Percentiles rank a stretch among this genome's conserved stretches.
phyloP scores from a whole-genome alignment of 2,329 filamentous ascomycete genomes.

The Trichoderma afroharzianum region DNA sequence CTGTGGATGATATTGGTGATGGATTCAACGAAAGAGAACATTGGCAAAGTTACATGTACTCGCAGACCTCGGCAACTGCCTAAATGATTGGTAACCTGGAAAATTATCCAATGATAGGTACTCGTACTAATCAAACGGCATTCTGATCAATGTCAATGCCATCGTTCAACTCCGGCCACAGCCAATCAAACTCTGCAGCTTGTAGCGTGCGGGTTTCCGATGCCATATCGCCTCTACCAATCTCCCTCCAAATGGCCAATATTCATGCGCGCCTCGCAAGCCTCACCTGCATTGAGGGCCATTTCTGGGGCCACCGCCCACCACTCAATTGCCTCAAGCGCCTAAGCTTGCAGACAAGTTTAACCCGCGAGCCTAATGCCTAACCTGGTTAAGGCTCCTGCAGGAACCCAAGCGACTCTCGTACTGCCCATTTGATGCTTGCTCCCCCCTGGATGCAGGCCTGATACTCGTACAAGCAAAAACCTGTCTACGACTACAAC shows the following conservation, averaged over 20 bases:
- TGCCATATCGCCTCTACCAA: not conserved
- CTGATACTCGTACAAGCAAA: not conserved
- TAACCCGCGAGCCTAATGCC: conserved; percentile 11
- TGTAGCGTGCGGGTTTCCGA: not conserved
- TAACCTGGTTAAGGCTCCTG: not conserved
- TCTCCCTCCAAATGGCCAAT: conserved; percentile 11
- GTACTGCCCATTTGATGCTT: not conserved
- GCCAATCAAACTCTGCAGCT: conserved; percentile 1
- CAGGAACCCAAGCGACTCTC: not conserved
- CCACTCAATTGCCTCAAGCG: not conserved
- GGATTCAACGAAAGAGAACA: not conserved
- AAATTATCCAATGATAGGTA: not conserved
- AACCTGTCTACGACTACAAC: not conserved
- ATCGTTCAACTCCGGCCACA: not conserved
- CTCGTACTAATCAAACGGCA: not conserved
- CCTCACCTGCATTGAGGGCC: conserved; percentile 5
- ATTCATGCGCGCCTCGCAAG: conserved; percentile 10
- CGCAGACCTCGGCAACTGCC: not conserved
- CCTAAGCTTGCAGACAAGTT: conserved; percentile 12
- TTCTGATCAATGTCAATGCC: not conserved
- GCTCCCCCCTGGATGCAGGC: not conserved
- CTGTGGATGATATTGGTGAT: not conserved
- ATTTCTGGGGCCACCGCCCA: not conserved
- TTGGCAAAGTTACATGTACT: not conserved
- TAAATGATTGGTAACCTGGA: not conserved